Base-by-base conservation (phyloP, 140 eudicot species). In the Flaveria floridana region DNA sequence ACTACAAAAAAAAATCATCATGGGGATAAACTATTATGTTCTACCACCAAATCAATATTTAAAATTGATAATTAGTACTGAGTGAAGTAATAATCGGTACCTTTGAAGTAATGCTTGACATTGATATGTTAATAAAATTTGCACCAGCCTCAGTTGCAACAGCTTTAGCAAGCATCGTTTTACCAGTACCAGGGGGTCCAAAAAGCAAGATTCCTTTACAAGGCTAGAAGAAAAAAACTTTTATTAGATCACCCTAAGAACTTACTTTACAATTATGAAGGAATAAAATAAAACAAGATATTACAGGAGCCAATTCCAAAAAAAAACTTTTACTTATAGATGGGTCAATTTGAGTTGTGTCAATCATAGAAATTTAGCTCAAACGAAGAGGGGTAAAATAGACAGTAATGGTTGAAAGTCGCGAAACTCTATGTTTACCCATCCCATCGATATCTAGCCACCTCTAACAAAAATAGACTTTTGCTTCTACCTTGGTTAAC, bases 111-210 rank as follows among this genome's bases (percentile, higher is more conserved):
- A 93, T 88, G 86, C 91, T 88, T 7, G 99, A 93, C 96, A 90
- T 88, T 0, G 96, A 90, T 58, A 93, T 93, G 82, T 90, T 93
- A 63, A 93, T 93, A 78, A 93, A 93, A 82, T 93, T 93, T 50
- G 97, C 98, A 78, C 98, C 98, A 30, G 98, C 97, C 58, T 89
- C 98, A 8, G 98, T 93, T 14, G 98, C 99, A 76, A 93, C 94
- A 65, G 97, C 97, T 81, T 90, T 93, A 28, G 99, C 99, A 74
- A 93, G 99, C 97, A 93, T 90, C 4, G 98, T 93, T 81, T 90
- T 93, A 64, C 97, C 99, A 13, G 97, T 90, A 74, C 98, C 98
- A 63, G 99, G 97, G 39, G 99, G 99, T 18, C 99, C 97, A 83
- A 93, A 93, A 7, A 90, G 94, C 83, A 93, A 73, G 64, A 93